Evolutionary conservation across 345 rosid species (phyloP).

Genomic region (Eucalyptus lansdowneana): DNA sequence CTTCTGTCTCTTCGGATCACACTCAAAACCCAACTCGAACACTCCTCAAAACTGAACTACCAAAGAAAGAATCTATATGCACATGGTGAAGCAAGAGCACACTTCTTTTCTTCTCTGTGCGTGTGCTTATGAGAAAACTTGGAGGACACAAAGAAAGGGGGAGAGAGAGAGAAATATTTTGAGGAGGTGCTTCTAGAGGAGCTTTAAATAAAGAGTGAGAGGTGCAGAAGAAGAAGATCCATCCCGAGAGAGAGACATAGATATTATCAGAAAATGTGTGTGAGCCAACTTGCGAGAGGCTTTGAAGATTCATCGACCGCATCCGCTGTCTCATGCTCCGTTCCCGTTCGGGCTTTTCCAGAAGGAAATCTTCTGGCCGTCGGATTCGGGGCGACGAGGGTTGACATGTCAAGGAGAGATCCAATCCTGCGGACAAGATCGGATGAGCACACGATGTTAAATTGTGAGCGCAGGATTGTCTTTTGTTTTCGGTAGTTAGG

Average conservation of each 20-base stretch:
- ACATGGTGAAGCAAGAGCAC: not conserved
- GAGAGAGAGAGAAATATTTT: not conserved
- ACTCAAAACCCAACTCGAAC: not conserved
- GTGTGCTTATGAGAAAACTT: not conserved
- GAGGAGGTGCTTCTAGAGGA: not conserved
- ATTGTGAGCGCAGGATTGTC: not conserved
- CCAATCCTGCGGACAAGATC: not conserved
- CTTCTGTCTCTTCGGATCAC: not conserved
- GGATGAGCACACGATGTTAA: not conserved
- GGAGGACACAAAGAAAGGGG: not conserved
- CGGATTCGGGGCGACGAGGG: not conserved
- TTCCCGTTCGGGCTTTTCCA: not conserved
- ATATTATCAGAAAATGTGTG: not conserved
- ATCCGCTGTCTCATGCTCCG: not conserved
- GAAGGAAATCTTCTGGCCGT: not conserved
- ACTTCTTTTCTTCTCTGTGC: not conserved
- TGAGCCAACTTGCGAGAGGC: not conserved
- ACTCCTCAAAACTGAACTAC: not conserved
- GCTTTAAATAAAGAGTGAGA: not conserved
- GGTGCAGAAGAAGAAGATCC: not conserved
- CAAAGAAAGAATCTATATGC: not conserved
- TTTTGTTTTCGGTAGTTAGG: not conserved
- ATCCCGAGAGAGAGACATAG: not conserved
- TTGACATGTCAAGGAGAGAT: not conserved
- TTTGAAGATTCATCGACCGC: not conserved